A percentile compares a stretch with the other conserved stretches of the same genome.
phyloP scores from a whole-genome alignment of 169 alveolate species.

The Eimeria necatrix region DNA sequence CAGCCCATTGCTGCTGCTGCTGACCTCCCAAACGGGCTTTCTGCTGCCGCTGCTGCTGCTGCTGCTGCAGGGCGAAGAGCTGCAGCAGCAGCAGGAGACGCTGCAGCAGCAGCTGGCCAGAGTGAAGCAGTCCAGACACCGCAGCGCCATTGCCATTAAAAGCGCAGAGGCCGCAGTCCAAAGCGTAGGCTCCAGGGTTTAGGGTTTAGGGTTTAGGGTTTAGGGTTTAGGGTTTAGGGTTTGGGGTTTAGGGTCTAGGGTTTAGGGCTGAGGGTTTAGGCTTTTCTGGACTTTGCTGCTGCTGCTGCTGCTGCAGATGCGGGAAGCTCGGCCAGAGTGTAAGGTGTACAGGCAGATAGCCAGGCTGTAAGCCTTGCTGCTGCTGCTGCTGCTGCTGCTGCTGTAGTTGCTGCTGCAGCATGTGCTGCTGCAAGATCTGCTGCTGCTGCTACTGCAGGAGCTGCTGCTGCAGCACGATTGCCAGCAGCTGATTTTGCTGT shows the following conservation, averaged over 20 bases:
- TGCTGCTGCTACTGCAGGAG: background rate
- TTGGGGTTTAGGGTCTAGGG: background rate
- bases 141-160: conserved; percentile 1
- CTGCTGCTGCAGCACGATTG: background rate
- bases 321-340: background rate
- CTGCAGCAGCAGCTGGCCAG: background rate
- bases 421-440: conserved; percentile 9
- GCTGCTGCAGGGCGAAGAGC: conserved; percentile 24
- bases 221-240: background rate
- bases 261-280: background rate
- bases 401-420: background rate
- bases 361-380: background rate
- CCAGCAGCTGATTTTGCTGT: background rate
- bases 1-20: background rate
- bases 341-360: background rate
- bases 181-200: background rate
- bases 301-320: background rate
- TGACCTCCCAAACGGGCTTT: background rate
- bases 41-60: conserved; percentile 29
- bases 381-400: background rate
- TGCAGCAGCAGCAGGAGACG: conserved; percentile 30
- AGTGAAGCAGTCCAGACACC: background rate
- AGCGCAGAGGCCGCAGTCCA: background rate
- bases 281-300: background rate
- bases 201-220: background rate